Evolutionary conservation across 2,329 filamentous ascomycete genomes (phyloP), one percentile per base, ranked within the genome.

Genomic region (Incumbomyces lentus): DNA sequence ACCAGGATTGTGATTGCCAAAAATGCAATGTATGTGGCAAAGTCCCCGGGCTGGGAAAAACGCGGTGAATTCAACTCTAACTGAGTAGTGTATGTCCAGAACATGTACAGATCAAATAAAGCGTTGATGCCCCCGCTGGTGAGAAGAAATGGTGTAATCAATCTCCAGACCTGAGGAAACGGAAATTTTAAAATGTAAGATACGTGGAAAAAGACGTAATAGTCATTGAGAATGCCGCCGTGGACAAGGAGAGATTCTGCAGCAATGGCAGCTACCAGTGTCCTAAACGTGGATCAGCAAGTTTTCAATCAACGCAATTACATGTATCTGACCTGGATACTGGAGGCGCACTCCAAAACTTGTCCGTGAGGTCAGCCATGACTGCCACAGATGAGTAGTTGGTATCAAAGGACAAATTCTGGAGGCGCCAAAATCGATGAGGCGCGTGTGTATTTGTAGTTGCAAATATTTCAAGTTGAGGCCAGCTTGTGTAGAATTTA

Each of bases 21-120:
- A 62, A 92, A 92, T 49, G 81, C 66, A 57, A 93, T 68, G 62
- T 93, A 95, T 68, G 81, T 81, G 52, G 92, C 73, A 57, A 92
- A 77, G 62, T 92, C 84, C 60, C 86, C 88, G 48, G 84, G 84
- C 55, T 76, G 74, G 35, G 73, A 68, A 63, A 95, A 90, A 49
- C 85, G 79, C 44, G 81, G 68, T 51, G 83, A 84, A 53, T 75
- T 74, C 35, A 67, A 74, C 70, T 95, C 89, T 41, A 94, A 70
- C 54, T 80, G 76, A 60, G 77, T 83, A 57, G 83, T 70, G 67
- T 92, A 93, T 53, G 76, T 81, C 69, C 82, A 95, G 54, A 92
- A 72, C 59, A 86, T 83, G 68, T 86, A 87, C 36, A 85, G 80
- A 62, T 89, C 84, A 60, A 87, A 69, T 46, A 88, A 60, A 55